A percentile compares a stretch with the other conserved stretches of the same genome.
Conservation (phyloP, 768 basidiomycete species). For the Mrakia hoshinonis region DNA sequence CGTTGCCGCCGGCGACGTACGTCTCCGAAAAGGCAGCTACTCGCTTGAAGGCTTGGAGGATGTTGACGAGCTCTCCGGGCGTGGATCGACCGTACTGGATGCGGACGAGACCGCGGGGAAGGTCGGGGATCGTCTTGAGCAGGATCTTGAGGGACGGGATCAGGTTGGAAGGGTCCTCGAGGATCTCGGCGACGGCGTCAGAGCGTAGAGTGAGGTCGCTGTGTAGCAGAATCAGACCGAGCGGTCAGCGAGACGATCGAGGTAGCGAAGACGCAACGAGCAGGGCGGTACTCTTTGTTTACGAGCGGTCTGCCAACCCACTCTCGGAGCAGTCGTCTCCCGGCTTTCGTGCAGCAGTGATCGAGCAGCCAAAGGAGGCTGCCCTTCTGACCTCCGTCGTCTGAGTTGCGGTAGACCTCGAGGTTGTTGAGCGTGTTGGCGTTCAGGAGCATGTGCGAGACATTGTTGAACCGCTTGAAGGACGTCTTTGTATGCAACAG, state of each 20-base stretch:
- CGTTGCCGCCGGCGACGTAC: constrained; percentile 50
- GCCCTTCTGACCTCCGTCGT: constrained; percentile 62
- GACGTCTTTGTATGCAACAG: constrained; percentile 61
- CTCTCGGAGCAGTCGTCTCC: constrained; percentile 70
- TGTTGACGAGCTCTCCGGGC: constrained; percentile 65
- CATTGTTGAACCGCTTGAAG: constrained; percentile 49
- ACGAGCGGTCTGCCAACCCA: constrained; percentile 84
- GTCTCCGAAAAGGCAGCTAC: constrained; percentile 50
- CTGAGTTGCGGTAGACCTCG: constrained; percentile 88
- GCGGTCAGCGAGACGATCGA: neutral
- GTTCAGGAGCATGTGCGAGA: constrained; percentile 69
- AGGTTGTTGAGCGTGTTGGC: constrained; percentile 64
- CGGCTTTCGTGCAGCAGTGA: constrained; percentile 73
- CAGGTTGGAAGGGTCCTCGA: constrained; percentile 50
- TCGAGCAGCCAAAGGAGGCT: constrained; percentile 80
- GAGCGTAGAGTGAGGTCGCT: constrained; percentile 68
- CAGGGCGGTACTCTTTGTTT: constrained; percentile 51
- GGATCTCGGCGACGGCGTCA: constrained; percentile 77
- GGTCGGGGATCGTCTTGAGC: constrained; percentile 72
- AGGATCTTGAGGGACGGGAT: constrained; percentile 59
- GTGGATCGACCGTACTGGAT: constrained; percentile 66
- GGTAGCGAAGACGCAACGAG: neutral
- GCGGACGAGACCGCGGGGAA: constrained; percentile 72
- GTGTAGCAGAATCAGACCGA: neutral
- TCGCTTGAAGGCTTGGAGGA: constrained; percentile 67